Conservation (phyloP, 2,329 filamentous ascomycete genomes). For the Dactylellina cionopaga region DNA sequence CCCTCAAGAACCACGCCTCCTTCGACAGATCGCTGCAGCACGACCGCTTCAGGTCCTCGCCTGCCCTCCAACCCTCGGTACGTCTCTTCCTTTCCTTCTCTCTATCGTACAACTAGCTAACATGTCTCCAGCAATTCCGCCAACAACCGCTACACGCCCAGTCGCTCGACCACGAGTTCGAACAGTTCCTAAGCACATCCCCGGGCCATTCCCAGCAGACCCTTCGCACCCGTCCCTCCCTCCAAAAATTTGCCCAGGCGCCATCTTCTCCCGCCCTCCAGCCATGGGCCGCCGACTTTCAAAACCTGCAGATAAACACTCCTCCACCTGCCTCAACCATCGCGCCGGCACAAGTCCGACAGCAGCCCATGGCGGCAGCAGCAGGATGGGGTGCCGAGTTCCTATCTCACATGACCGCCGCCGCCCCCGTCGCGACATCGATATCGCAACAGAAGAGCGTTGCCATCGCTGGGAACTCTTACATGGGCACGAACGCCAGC, state of each 20-base stretch:
- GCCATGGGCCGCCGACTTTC: slow-evolving; percentile 63
- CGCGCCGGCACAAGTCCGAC: not conserved
- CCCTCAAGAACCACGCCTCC: slow-evolving; percentile 75
- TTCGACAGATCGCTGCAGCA: slow-evolving; percentile 77
- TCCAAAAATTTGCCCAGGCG: slow-evolving; percentile 22
- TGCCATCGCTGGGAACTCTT: not conserved
- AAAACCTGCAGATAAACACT: slow-evolving; percentile 63
- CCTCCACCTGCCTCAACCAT: slow-evolving; percentile 42
- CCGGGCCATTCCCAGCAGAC: slow-evolving; percentile 58
- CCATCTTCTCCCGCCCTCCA: slow-evolving; percentile 56
- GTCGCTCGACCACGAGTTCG: slow-evolving; percentile 73
- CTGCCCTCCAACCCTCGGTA: slow-evolving; percentile 66
- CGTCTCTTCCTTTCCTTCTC: slow-evolving; percentile 53
- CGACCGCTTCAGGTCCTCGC: slow-evolving; percentile 71
- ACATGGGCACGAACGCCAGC: slow-evolving; percentile 10
- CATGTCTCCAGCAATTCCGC: slow-evolving; percentile 70
- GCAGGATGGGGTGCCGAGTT: slow-evolving; percentile 53
- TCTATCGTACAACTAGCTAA: slow-evolving; percentile 49
- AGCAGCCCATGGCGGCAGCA: not conserved
- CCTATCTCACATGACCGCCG: slow-evolving; percentile 58
- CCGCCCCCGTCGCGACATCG: slow-evolving; percentile 2
- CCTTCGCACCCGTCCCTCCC: slow-evolving; percentile 23
- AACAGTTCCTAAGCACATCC: slow-evolving; percentile 67
- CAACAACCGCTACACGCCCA: slow-evolving; percentile 66
- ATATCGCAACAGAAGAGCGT: slow-evolving; percentile 16